Base-by-base conservation (phyloP, 192 early-diverging fungal species). In the Fimicolochytrium jonesii region DNA sequence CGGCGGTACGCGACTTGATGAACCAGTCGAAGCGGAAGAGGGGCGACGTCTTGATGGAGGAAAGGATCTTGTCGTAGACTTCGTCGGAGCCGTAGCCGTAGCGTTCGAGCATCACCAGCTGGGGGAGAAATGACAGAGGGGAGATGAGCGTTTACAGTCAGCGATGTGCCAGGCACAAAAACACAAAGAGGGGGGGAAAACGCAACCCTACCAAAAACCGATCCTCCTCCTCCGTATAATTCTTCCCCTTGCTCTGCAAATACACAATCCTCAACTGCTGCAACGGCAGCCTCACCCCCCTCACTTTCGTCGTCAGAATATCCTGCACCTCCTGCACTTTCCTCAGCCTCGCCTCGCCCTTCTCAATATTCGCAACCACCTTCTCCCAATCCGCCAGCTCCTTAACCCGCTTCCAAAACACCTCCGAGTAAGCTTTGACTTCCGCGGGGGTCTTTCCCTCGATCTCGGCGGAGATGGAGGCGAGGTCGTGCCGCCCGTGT, bases 11-110 rank as follows among this genome's bases (percentile, higher is more conserved):
- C 35, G 92, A 93, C 72, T 96, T 97, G 61, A 99, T 84, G 75
- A 94, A 99, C 94, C 94, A 99, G 66, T 99, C 92, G 68, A 99
- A 99, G 33, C 90, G 75, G 79, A 99, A 97, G 33, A 94, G 49
- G 3, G 89, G 84, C 22, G 86, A 86, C 59, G 82, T 74, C 31
- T 85, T 87, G 26, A 97, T 80, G 57, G 96, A 93, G 46, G 86
- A 82, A 25, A 92, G 79, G 66, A 99, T 93, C 50, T 82, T 85
- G 34, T 99, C 96, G 68, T 95, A 94, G 0, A 93, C 92, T 50
- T 97, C 93, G 23, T 97, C 94, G 25, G 83, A 82, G 15, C 87
- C 91, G 52, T 92, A 92, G 3, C 94, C 93, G 61, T 90, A 87
- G 53, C 86, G 90, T 22, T 92, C 89, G 50, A 97, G 73, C 61